Base-by-base conservation (phyloP, 2,329 filamentous ascomycete genomes). In the Apiospora arundinis region DNA sequence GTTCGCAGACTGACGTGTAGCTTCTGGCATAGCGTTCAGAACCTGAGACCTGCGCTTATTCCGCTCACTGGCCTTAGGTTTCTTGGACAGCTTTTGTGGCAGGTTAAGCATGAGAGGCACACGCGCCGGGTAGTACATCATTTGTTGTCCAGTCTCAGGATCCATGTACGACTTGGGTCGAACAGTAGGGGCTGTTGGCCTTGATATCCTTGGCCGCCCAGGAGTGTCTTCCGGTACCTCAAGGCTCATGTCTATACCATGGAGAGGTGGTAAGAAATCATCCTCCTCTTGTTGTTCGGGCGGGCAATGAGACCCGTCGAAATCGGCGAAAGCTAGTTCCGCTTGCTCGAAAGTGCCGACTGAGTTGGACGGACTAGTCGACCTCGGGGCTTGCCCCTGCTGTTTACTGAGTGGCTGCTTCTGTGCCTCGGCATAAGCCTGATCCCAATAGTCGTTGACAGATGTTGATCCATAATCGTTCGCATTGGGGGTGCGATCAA, bases 121-220 rank as follows among this genome's bases (percentile, higher is more conserved):
- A 0, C 94, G 95, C 3, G 96, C 96, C 18, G 96, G 96, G 80
- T 99, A 99, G 82, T 92, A 98, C 12, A 97, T 90, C 93, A 98
- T 97, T 76, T 91, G 86, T 75, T 95, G 90, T 5, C 90, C 92
- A 1, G 92, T 92, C 37, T 87, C 85, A 1, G 90, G 89, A 77
- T 91, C 86, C 77, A 89, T 82, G 79, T 91, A 92, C 0, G 90
- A 90, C 73, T 88, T 86, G 14, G 89, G 84, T 69, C 83, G 80
- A 28, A 74, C 78, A 44, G 77, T 80, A 42, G 73, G 72, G 21
- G 70, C 71, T 23, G 72, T 71, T 46, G 77, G 86, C 23, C 83
- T 81, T 2, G 81, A 78, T 74, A 80, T 78, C 23, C 71, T 68
- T 42, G 75, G 69, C 67, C 75, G 65, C 42, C 73, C 49, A 52